A percentile compares a stretch with the other conserved stretches of the same genome.
Conservation (phyloP, 306 rosid genomes). For the Ormosia emarginata region DNA sequence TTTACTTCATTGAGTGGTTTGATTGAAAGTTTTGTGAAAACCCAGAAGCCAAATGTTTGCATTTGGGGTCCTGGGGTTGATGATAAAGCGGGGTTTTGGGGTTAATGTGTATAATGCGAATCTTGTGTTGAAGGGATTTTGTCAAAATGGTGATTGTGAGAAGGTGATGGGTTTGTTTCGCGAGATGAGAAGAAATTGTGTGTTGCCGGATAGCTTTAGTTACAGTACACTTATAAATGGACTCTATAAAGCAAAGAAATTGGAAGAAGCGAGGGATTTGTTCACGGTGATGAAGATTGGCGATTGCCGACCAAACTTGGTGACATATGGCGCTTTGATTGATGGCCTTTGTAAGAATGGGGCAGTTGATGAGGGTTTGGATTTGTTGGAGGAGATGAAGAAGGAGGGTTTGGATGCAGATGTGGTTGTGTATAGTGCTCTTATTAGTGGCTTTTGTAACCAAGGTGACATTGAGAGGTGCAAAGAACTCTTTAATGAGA, state of each 20-base stretch:
- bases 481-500: constrained; percentile 54
- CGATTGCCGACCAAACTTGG: constrained; percentile 43
- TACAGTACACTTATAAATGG: constrained; percentile 61
- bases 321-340: constrained; percentile 54
- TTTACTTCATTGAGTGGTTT: constrained; percentile 52
- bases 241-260: constrained; percentile 56
- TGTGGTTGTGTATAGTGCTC: constrained; percentile 49
- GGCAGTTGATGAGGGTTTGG: constrained; percentile 48
- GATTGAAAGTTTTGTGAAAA: constrained; percentile 50
- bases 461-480: constrained; percentile 47
- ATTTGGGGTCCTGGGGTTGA: constrained; percentile 53
- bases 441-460: constrained; percentile 56
- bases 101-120: constrained; percentile 43
- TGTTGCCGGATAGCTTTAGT: constrained; percentile 45
- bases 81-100: constrained; percentile 57
- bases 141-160: constrained; percentile 35
- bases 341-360: constrained; percentile 63
- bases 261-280: constrained; percentile 56
- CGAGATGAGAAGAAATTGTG: constrained; percentile 40
- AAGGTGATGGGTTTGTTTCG: constrained; percentile 44
- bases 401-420: constrained; percentile 52
- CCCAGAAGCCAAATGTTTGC: constrained; percentile 41
- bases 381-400: constrained; percentile 63
- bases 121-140: constrained; percentile 61
- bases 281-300: constrained; percentile 54